Evolutionary conservation across 768 basidiomycete genomes (phyloP).

Genomic region (Tylopilus sp.): DNA sequence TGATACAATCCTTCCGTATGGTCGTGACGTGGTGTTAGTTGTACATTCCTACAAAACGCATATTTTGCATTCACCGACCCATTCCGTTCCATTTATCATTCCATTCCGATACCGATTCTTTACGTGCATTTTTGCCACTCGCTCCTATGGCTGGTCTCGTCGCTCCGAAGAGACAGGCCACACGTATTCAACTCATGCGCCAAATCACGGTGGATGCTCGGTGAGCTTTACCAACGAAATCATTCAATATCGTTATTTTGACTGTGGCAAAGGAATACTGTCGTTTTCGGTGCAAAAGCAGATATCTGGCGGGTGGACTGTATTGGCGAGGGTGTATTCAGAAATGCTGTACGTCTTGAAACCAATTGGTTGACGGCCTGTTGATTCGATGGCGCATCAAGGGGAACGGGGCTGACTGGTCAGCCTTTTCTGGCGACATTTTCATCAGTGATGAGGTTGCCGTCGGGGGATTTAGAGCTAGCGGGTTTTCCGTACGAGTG

Average conservation of each 20-base stretch:
- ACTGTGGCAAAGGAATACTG: slow-evolving; percentile 39
- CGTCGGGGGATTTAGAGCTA: slow-evolving; percentile 62
- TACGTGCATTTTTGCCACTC: slow-evolving; percentile 59
- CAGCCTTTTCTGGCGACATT: slow-evolving; percentile 62
- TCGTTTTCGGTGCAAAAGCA: slow-evolving; percentile 52
- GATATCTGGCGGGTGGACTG: slow-evolving; percentile 68
- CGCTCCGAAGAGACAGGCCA: slow-evolving; percentile 34
- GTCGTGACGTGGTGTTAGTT: slow-evolving; percentile 24
- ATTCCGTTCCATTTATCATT: slow-evolving; percentile 71
- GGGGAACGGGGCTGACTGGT: slow-evolving; percentile 65
- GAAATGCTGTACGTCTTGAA: slow-evolving; percentile 44
- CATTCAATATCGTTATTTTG: neutral
- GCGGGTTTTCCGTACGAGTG: slow-evolving; percentile 64
- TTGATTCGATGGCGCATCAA: slow-evolving; percentile 25
- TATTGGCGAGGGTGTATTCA: slow-evolving; percentile 64
- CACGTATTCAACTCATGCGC: slow-evolving; percentile 59
- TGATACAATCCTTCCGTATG: neutral
- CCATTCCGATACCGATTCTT: slow-evolving; percentile 50
- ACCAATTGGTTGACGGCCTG: neutral
- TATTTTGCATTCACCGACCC: slow-evolving; percentile 52
- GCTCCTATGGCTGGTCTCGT: slow-evolving; percentile 42
- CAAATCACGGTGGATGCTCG: slow-evolving; percentile 66
- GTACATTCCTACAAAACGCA: slow-evolving; percentile 57
- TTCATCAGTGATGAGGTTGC: slow-evolving; percentile 44
- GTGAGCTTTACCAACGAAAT: slow-evolving; percentile 24